Evolutionary conservation across 768 basidiomycete species (phyloP), one percentile per base, ranked within the genome.

Genomic region (Vararia minispora): DNA sequence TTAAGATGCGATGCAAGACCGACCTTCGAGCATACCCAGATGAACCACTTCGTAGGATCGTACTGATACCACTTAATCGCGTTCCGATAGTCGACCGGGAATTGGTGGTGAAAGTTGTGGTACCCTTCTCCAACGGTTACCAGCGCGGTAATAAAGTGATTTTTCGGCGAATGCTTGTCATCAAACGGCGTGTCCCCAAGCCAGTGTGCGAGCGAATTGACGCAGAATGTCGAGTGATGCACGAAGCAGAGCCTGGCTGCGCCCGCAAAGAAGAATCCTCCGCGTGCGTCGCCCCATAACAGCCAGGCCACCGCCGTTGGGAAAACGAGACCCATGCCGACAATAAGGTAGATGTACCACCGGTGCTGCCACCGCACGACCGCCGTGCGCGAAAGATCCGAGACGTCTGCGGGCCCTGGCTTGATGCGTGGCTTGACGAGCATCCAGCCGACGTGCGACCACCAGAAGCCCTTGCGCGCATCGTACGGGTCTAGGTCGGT

Each of bases 21-120:
- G 35, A 86, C 22, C 40, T 62, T 44, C 40, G 72, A 54, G 62
- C 69, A 70, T 8, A 59, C 61, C 64, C 66, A 71, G 61, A 87
- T 90, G 65, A 87, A 83, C 86, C 86, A 90, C 58, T 88, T 88
- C 25, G 85, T 88, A 8, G 85, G 86, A 55, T 88, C 84, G 53
- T 87, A 88, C 54, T 88, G 85, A 59, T 83, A 84, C 84, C 84
- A 88, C 58, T 69, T 87, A 69, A 92, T 88, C 40, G 89, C 89
- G 54, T 91, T 91, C 16, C 89, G 75, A 68, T 90, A 94, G 59
- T 94, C 90, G 86, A 88, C 89, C 8, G 90, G 89, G 74, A 92
- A 92, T 53, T 78, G 74, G 54, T 94, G 90, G 64, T 94, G 90
- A 74, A 91, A 91, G 62, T 94, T 94, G 69, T 94, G 90, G 66